These are phyloP conservation scores for Aspergillus alliaceus DNA, from an alignment of 2,329 filamentous ascomycete genomes.

Conservation along the genomic window DNA sequence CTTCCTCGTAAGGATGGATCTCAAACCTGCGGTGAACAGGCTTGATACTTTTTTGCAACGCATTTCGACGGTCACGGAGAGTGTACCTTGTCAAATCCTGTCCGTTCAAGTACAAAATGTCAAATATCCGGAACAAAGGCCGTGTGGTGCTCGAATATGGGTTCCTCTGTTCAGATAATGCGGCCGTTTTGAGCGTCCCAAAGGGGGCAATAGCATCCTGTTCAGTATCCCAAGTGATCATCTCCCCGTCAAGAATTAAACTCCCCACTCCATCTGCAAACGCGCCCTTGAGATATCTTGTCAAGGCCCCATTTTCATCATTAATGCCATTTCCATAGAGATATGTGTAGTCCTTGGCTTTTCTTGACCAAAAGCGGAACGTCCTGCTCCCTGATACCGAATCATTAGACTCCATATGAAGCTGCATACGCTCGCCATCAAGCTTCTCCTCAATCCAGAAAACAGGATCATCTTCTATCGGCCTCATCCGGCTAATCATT, in stretches of 20 bases:
- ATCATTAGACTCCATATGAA: slow-evolving; percentile 81
- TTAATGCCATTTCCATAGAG: slow-evolving; percentile 78
- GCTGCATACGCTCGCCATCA: slow-evolving; percentile 94
- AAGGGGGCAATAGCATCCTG: slow-evolving; percentile 84
- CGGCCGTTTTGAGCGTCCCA: slow-evolving; percentile 89
- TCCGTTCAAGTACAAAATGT: slow-evolving; percentile 86
- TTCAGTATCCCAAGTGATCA: slow-evolving; percentile 96
- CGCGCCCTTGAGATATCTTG: slow-evolving; percentile 73
- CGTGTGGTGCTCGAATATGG: slow-evolving; percentile 65
- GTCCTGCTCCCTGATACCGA: slow-evolving; percentile 65
- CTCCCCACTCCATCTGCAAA: slow-evolving; percentile 78
- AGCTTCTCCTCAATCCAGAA: slow-evolving; percentile 99
- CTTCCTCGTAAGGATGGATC: slow-evolving; percentile 70
- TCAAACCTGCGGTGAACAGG: slow-evolving; percentile 76
- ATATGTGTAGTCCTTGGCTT: slow-evolving; percentile 94
- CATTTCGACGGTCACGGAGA: slow-evolving; percentile 74
- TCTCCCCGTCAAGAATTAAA: slow-evolving; percentile 92
- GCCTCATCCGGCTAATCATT: slow-evolving; percentile 69
- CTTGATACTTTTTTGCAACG: slow-evolving; percentile 69
- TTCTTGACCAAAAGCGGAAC: slow-evolving; percentile 92
- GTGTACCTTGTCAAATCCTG: slow-evolving; percentile 77
- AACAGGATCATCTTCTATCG: slow-evolving; percentile 67
- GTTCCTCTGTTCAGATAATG: slow-evolving; percentile 74
- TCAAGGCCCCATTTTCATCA: slow-evolving; percentile 75
- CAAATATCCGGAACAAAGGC: slow-evolving; percentile 83